These are phyloP conservation scores for Cladosporium austrohemisphaericum DNA, from an alignment of 2,329 filamentous ascomycete genomes.

Conservation along the genomic window DNA sequence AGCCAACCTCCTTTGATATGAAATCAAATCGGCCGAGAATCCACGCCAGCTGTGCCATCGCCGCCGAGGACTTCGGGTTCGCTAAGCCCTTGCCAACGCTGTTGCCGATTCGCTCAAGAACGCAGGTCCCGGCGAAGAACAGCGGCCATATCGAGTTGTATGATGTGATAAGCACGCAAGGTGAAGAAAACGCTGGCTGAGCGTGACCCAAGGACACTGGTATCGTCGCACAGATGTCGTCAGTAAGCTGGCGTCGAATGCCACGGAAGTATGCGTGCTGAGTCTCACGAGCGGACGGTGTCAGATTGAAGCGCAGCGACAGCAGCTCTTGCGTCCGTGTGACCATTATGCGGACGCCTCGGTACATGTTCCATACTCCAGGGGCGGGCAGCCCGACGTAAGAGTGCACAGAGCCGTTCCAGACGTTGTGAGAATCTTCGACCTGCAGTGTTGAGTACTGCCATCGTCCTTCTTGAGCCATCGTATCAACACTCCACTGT, in stretches of 20 bases:
- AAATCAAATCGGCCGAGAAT: slow-evolving; percentile 30
- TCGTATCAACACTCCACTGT: slow-evolving; percentile 26
- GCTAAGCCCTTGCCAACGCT: slow-evolving; percentile 4
- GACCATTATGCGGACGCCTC: slow-evolving; percentile 29
- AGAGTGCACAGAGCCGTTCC: slow-evolving; percentile 29
- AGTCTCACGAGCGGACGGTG: slow-evolving; percentile 5
- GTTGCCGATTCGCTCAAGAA: slow-evolving; percentile 28
- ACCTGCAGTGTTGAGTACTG: slow-evolving; percentile 28
- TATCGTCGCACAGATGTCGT: slow-evolving; percentile 29
- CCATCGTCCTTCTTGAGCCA: slow-evolving; percentile 21
- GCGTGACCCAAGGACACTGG: slow-evolving; percentile 29
- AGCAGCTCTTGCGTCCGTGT: slow-evolving; percentile 29
- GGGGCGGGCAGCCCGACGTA: slow-evolving; percentile 23
- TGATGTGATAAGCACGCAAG: slow-evolving; percentile 27
- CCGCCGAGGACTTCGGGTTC: slow-evolving; percentile 19
- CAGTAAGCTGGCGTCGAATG: slow-evolving; percentile 29
- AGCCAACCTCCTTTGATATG: slow-evolving; percentile 26
- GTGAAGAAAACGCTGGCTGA: slow-evolving; percentile 21
- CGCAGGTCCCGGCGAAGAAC: slow-evolving; percentile 33
- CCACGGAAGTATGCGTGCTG: slow-evolving; percentile 23
- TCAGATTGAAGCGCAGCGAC: slow-evolving; percentile 20
- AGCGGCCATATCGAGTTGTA: slow-evolving; percentile 32
- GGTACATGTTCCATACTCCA: slow-evolving; percentile 27
- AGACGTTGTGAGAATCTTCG: slow-evolving; percentile 27
- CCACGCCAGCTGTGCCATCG: slow-evolving; percentile 29